phyloP scores from a whole-genome alignment of 208 protist genomes.

The Leptomonas pyrrhocoris region DNA sequence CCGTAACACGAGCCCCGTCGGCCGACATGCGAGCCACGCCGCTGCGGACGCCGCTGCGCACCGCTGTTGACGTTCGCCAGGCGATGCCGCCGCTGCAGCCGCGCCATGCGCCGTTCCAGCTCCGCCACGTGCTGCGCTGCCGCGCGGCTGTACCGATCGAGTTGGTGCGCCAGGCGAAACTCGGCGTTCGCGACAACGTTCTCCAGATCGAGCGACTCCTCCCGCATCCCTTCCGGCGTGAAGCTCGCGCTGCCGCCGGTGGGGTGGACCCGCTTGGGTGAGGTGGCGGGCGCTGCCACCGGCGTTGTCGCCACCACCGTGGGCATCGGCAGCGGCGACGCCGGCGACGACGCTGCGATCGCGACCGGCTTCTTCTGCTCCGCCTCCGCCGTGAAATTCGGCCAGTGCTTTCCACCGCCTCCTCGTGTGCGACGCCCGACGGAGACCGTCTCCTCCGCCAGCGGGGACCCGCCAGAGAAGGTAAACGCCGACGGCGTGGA shows the following conservation, averaged over 20 bases:
- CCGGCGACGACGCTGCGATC: no score
- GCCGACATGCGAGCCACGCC: background rate
- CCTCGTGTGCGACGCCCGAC: background rate
- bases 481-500: no score
- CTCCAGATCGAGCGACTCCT: constrained; percentile 59
- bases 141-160: constrained; percentile 64
- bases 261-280: background rate
- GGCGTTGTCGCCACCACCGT: no score
- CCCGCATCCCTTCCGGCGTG: constrained; percentile 1
- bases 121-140: constrained; percentile 61
- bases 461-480: no score
- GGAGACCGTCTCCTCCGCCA: background rate
- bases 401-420: no score
- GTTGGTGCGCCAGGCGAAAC: constrained; percentile 67
- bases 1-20: no score
- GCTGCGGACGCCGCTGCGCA: constrained; percentile 4
- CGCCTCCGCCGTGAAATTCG: background rate
- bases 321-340: no score
- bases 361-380: background rate
- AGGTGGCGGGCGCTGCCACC: background rate
- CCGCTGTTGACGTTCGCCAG: background rate
- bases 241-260: background rate
- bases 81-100: constrained; percentile 19
- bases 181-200: constrained; percentile 79
- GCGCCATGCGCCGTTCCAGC: constrained; percentile 48